Evolutionary conservation across 2,329 filamentous ascomycete species (phyloP), one percentile per base, ranked within the genome.

Genomic region (Aspergillus sp.): DNA sequence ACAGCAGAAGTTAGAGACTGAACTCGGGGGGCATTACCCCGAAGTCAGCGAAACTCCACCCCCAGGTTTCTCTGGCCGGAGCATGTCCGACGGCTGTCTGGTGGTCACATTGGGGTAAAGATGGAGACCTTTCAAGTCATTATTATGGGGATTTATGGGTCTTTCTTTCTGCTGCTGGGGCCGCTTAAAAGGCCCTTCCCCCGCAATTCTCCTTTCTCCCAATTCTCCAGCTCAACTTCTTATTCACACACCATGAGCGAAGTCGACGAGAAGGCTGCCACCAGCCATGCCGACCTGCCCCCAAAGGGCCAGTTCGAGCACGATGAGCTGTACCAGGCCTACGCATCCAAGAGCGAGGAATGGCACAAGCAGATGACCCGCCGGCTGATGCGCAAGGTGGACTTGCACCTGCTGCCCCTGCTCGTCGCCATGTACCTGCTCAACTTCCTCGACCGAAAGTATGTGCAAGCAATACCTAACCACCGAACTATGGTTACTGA

Each of bases 361-460:
- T 69, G 66, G 66, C 66, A 69, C 52, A 60, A 56, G 20, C 51
- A 62, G 24, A 68, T 65, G 66, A 68, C 64, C 42, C 50, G 57
- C 2, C 59, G 62, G 43, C 58, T 70, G 8, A 48, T 67, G 13
- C 63, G 68, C 20, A 69, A 67, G 53, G 64, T 72, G 13, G 70
- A 72, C 39, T 47, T 64, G 5, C 66, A 68, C 49, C 62, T 71
- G 3, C 61, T 72, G 24, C 69, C 70, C 0, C 61, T 70, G 20
- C 52, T 72, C 2, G 64, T 72, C 9, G 38, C 70, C 5, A 70
- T 72, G 66, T 71, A 71, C 57, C 47, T 70, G 30, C 60, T 71
- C 17, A 71, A 72, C 44, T 71, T 71, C 22, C 56, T 71, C 41
- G 68, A 71, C 52, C 73, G 48, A 63, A 69, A 68, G 65, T 69